Base-by-base conservation (phyloP, 768 basidiomycete genomes). In the Cyclocybe aegerita region DNA sequence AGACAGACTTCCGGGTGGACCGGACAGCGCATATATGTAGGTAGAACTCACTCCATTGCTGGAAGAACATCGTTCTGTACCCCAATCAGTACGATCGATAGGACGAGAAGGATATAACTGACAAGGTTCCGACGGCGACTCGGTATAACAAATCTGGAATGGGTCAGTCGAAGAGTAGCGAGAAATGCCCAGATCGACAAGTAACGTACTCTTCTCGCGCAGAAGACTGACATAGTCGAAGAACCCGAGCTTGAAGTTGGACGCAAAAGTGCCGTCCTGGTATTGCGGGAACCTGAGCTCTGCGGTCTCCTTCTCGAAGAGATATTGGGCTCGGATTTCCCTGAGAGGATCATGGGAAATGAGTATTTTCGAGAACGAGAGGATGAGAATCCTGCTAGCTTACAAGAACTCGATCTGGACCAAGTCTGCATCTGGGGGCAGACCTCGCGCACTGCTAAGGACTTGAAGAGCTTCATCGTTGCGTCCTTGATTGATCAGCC, bases 401-500 rank as follows among this genome's bases (percentile, higher is more conserved):
- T 60, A 88, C 79, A 90, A 69, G 63, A 82, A 88, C 59, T 88
- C 87, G 41, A 88, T 84, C 48, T 85, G 83, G 11, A 91, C 82
- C 12, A 88, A 66, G 30, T 88, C 84, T 7, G 75, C 68, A 49
- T 88, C 78, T 9, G 76, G 70, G 0, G 84, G 73, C 16, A 81
- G 69, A 7, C 70, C 60, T 36, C 88, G 81, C 11, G 85, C 80
- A 14, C 65, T 66, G 58, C 85, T 85, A 12, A 91, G 73, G 9
- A 86, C 85, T 4, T 62, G 57, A 7, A 89, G 71, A 2, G 85
- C 85, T 65, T 91, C 88, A 5, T 89, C 86, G 53, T 91, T 82
- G 31, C 88, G 78, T 37, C 86, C 86, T 63, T 83, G 72, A 59
- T 88, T 86, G 46, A 92, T 79, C n/a, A 92, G 75, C 86, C 86